Percentiles rank a stretch among this genome's conserved stretches.
These are phyloP conservation scores for Aegilops umbellulata DNA, from an alignment of 176 grass and related monocot genomes.

Conservation along the genomic window DNA sequence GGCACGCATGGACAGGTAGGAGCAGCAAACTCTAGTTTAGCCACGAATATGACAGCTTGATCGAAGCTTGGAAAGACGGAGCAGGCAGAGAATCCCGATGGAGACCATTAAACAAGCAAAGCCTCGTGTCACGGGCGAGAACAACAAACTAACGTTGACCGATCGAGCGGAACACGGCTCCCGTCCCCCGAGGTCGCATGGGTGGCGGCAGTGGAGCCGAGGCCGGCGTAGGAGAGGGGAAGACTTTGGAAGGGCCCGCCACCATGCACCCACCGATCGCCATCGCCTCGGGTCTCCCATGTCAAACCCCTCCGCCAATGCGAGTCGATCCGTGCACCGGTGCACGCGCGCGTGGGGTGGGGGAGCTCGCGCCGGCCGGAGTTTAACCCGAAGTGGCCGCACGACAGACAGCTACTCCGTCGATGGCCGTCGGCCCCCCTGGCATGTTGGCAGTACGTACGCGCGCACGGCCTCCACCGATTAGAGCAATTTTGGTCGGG, in stretches of 20 bases:
- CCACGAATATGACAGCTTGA: too few relatives aligned
- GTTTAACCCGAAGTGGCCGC: background rate
- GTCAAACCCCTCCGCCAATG: too few relatives aligned
- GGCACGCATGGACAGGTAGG: background rate
- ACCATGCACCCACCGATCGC: too few relatives aligned
- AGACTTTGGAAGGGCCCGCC: slow-evolving; percentile 19
- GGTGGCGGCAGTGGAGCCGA: background rate
- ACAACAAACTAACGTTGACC: slow-evolving; percentile 11
- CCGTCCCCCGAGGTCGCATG: slow-evolving; percentile 33
- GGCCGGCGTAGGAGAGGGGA: background rate
- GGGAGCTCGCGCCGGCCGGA: background rate
- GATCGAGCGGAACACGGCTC: background rate
- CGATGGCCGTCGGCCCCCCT: too few relatives aligned
- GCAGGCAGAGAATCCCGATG: background rate
- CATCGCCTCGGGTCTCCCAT: too few relatives aligned
- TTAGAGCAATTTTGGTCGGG: too few relatives aligned
- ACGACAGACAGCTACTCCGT: background rate
- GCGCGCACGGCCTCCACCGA: background rate
- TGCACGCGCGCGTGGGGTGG: too few relatives aligned
- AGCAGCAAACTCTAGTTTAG: background rate
- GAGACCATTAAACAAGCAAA: background rate
- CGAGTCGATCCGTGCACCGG: too few relatives aligned
- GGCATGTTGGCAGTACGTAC: too few relatives aligned
- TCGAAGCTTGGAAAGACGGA: background rate
- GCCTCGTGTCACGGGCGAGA: background rate